Conservation (phyloP, 352 stramenopile species). For the Achlya hypogyna region DNA sequence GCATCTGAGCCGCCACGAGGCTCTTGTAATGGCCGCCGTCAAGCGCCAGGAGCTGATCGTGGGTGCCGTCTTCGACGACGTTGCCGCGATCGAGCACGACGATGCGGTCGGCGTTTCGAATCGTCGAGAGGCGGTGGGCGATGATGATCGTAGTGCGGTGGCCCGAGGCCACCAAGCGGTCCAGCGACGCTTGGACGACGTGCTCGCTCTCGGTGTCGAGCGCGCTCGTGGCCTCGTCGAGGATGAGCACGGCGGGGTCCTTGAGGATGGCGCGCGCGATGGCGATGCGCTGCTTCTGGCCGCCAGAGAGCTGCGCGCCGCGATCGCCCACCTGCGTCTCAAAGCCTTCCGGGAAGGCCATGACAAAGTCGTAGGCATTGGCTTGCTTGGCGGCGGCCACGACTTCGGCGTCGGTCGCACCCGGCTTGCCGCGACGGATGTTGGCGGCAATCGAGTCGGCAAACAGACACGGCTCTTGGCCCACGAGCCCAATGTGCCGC, state of each 20-base stretch:
- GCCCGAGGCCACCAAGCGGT: conserved; percentile 36
- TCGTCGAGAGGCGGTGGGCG: conserved; percentile 70
- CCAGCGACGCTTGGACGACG: conserved; percentile 84
- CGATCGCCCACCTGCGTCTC: conserved; percentile 85
- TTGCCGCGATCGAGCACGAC: conserved; percentile 57
- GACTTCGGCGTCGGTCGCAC: conserved; percentile 64
- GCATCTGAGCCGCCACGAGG: conserved; percentile 22
- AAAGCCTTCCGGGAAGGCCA: conserved; percentile 64
- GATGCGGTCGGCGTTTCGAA: conserved; percentile 71
- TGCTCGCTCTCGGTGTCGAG: conserved; percentile 66
- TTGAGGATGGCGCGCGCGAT: conserved; percentile 87
- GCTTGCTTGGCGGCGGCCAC: conserved; percentile 58
- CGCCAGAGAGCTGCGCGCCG: conserved; percentile 77
- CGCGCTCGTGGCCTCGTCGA: conserved; percentile 83
- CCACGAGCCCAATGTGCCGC: conserved; percentile 27
- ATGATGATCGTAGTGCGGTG: conserved; percentile 77
- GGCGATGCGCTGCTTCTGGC: conserved; percentile 90
- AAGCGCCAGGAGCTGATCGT: conserved; percentile 69
- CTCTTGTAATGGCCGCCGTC: conserved; percentile 21
- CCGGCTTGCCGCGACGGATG: conserved; percentile 46
- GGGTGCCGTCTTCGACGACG: conserved; percentile 72
- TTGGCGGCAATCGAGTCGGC: conserved; percentile 33
- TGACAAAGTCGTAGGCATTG: conserved; percentile 88
- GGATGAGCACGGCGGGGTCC: conserved; percentile 71
- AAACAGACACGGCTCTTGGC: conserved; percentile 65